phyloP scores from a whole-genome alignment of 495 filamentous ascomycete genomes.

The Penicillium psychrofluorescens region DNA sequence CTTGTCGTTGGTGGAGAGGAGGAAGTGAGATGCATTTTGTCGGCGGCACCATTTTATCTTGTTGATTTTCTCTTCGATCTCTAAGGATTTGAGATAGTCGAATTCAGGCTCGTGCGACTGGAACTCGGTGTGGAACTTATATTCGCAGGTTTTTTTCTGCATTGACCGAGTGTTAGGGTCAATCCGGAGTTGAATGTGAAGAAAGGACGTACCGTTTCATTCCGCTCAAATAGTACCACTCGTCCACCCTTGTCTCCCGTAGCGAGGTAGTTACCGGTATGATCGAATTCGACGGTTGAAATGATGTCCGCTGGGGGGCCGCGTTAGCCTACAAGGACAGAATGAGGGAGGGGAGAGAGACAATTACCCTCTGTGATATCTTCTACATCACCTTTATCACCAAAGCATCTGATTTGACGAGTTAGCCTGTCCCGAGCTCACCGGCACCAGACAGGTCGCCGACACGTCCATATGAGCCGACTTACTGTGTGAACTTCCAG shows the following conservation, averaged over 20 bases:
- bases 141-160: constrained; percentile 99
- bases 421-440: constrained; percentile 4
- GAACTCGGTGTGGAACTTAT: constrained; percentile 99
- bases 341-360: constrained; percentile 5
- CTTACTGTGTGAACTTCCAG: constrained; percentile 99
- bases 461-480: constrained; percentile 14
- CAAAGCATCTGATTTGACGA: constrained; percentile 72
- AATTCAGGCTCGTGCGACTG: constrained; percentile 99
- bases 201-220: constrained; percentile 67
- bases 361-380: constrained; percentile 96
- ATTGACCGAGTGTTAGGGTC: background rate
- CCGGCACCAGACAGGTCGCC: too few relatives aligned
- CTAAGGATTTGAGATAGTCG: constrained; percentile 96
- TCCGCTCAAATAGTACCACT: constrained; percentile 94
- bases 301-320: constrained; percentile 81
- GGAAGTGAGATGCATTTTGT: constrained; percentile 96
- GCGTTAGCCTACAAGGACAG: constrained; percentile 8
- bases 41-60: constrained; percentile 99
- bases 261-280: constrained; percentile 95
- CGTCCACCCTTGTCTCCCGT: constrained; percentile 97
- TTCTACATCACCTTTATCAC: constrained; percentile 98
- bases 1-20: constrained; percentile 98
- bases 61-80: constrained; percentile 99
- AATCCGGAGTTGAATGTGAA: constrained; percentile 8
- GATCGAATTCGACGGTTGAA: constrained; percentile 98